phyloP scores from a whole-genome alignment of 2,329 filamentous ascomycete genomes.

The Epichloe sp. region DNA sequence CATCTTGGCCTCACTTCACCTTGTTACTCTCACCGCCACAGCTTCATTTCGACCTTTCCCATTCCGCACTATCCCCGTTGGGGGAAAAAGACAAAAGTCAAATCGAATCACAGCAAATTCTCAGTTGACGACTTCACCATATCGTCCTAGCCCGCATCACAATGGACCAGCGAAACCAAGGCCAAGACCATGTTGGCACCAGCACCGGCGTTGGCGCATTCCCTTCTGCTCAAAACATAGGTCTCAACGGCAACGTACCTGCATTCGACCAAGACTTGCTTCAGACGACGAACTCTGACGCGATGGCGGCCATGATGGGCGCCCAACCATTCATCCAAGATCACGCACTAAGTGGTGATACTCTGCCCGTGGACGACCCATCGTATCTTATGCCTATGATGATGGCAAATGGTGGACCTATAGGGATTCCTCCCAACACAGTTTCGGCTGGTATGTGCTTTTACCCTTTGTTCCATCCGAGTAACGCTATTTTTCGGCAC shows the following conservation, averaged over 20 bases:
- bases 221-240: neutral
- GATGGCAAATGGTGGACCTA: slow-evolving; percentile 15
- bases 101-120: neutral
- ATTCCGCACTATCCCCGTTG: too few species aligned
- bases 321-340: slow-evolving; percentile 14
- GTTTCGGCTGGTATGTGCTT: slow-evolving; percentile 22
- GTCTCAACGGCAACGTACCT: slow-evolving; percentile 4
- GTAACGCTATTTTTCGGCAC: neutral
- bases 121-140: neutral
- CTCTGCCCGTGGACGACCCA: slow-evolving; percentile 14
- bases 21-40: neutral
- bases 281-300: slow-evolving; percentile 1
- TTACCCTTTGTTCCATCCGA: neutral
- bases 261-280: slow-evolving; percentile 3
- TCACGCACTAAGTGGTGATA: slow-evolving; percentile 11
- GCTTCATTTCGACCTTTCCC: neutral
- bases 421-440: slow-evolving; percentile 10
- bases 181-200: slow-evolving; percentile 1
- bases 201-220: neutral
- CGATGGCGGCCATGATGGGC: slow-evolving; percentile 13
- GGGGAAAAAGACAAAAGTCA: too few species aligned
- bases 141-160: neutral
- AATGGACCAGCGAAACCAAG: slow-evolving; percentile 6
- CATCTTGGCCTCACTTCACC: neutral
- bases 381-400: slow-evolving; percentile 19